phyloP scores from a whole-genome alignment of 129 eudicot genomes.

The Chrysanthemum lavandulifolium region DNA sequence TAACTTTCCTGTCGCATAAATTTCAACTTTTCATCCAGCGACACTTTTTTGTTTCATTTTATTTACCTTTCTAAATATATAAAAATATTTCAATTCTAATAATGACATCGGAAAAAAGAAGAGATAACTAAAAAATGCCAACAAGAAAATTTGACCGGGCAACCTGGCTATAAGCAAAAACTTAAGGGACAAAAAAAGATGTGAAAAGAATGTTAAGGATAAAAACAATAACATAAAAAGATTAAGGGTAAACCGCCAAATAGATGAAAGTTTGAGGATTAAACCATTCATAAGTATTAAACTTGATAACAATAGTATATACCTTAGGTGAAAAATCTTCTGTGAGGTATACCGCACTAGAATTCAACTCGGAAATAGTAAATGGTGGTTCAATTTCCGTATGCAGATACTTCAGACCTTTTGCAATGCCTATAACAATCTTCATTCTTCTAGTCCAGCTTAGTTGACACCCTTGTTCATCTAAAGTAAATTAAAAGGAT shows the following conservation, averaged over 20 bases:
- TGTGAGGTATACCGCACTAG: conserved; percentile 83
- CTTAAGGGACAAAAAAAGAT: no score
- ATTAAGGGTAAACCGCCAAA: neutral
- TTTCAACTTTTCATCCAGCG: no score
- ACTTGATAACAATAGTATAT: neutral
- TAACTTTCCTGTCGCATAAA: no score
- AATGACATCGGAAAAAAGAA: no score
- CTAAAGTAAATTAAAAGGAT: conserved; percentile 37
- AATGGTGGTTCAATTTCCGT: conserved; percentile 90
- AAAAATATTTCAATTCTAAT: no score
- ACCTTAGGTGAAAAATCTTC: conserved; percentile 98
- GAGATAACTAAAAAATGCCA: no score
- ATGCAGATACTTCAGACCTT: conserved; percentile 85
- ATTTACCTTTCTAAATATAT: no score
- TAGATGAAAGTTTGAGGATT: no score
- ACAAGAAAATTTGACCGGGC: no score
- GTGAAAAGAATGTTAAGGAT: neutral
- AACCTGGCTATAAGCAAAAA: no score
- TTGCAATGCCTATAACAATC: conserved; percentile 84
- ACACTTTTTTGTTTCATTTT: no score
- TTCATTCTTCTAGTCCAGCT: conserved; percentile 99
- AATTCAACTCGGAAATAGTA: conserved; percentile 82
- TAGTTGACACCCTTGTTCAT: conserved; percentile 89
- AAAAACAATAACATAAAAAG: neutral
- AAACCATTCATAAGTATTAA: no score